A percentile compares a stretch with the other conserved stretches of the same genome.
phyloP scores from a whole-genome alignment of 495 filamentous ascomycete species.

The Aspergillus olivimuriae region DNA sequence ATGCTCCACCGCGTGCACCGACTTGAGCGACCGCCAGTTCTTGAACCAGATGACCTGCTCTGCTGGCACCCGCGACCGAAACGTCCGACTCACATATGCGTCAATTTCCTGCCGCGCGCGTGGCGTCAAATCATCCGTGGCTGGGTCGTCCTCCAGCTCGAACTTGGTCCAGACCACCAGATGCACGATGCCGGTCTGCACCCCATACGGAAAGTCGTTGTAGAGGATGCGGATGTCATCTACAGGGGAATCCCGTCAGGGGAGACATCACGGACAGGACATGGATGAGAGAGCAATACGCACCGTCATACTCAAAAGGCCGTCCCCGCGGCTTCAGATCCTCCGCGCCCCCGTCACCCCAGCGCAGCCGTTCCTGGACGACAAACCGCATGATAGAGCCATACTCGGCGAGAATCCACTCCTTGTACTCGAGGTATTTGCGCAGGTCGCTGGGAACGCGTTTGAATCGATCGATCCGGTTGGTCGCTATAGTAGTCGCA shows the following conservation, averaged over 20 bases:
- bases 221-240: conserved; percentile 69
- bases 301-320: conserved; percentile 48
- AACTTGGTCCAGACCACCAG: conserved; percentile 93
- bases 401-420: conserved; percentile 54
- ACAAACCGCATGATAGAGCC: conserved; percentile 73
- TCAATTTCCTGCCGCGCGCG: conserved; percentile 59
- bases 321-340: conserved; percentile 38
- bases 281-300: conserved; percentile 2
- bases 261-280: background rate
- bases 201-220: conserved; percentile 90
- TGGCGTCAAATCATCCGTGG: conserved; percentile 59
- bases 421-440: conserved; percentile 61
- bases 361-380: conserved; percentile 55
- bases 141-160: conserved; percentile 58
- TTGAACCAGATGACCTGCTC: conserved; percentile 77
- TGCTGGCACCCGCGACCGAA: conserved; percentile 43
- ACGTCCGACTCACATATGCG: conserved; percentile 57
- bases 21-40: conserved; percentile 79
- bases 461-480: conserved; percentile 68
- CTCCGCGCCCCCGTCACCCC: conserved; percentile 40
- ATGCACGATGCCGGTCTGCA: conserved; percentile 70
- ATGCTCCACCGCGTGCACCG: conserved; percentile 81
- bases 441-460: conserved; percentile 67
- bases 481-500: no score
- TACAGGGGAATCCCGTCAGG: conserved; percentile 12